Evolutionary conservation across 345 rosid species (phyloP), one percentile per base, ranked within the genome.

Genomic region (Conringia planisiliqua): DNA sequence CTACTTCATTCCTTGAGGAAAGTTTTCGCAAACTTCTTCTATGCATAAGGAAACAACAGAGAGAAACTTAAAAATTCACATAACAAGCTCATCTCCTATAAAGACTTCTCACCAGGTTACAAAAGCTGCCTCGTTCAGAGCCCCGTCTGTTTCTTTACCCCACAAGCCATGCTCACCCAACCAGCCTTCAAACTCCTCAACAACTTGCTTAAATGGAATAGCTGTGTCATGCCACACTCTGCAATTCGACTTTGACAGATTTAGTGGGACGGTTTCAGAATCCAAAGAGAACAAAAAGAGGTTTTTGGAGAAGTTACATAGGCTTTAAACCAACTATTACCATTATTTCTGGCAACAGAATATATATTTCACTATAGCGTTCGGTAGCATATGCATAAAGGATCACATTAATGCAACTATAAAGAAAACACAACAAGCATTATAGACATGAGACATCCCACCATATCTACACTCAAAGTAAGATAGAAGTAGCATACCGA

Each of bases 141-240:
- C 11, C n/a, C 88, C 83, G n/a, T 74, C 85, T 35, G 52, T 72
- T 59, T 82, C 81, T 76, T 81, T 82, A 68, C 40, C 81, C 95
- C 95, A 91, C 76, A 91, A 75, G 56, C 51, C 46, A 82, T 88
- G 94, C 51, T 82, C 74, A 66, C 58, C 80, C 84, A 94, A 82
- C 97, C 98, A 94, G 66, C 72, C 81, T 83, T 94, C 98, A 84
- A 94, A 94, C 68, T 91, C 86, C 30, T 82, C 81, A 72, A 89
- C 75, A 72, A 86, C 95, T 75, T 88, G 95, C 74, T 74, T 79
- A 82, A 94, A 94, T 63, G 93, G 85, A 62, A 88, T 74, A 73
- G 98, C 96, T 12, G 96, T 94, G 77, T 91, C 97, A 83, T 94
- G 97, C 98, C 96, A 94, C 32, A 94, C 96, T 22, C 98, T 94